These are phyloP conservation scores for Asterophora lycoperdoides DNA, from an alignment of 768 basidiomycete genomes.

Conservation along the genomic window DNA sequence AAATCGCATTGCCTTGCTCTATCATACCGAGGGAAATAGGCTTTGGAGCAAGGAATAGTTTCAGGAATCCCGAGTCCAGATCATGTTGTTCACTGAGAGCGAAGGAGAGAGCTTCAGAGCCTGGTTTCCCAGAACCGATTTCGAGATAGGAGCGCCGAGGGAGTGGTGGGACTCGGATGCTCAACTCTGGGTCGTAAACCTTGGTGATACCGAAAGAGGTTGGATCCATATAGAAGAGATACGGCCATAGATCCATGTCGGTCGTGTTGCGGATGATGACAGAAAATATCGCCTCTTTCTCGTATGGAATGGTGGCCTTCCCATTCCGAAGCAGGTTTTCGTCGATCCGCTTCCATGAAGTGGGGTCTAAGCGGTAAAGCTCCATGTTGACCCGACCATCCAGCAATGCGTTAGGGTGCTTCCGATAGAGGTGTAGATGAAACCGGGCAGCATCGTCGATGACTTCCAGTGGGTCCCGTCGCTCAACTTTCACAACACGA, in stretches of 20 bases:
- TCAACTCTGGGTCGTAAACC: conserved; percentile 48
- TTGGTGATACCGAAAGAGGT: conserved; percentile 49
- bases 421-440: conserved; percentile 52
- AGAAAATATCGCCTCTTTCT: conserved; percentile 40
- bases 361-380: conserved; percentile 45
- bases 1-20: conserved; percentile 23
- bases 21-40: conserved; percentile 46
- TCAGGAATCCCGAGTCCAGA: conserved; percentile 48
- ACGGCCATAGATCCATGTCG: conserved; percentile 55
- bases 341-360: conserved; percentile 39
- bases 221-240: conserved; percentile 58
- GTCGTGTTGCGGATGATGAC: conserved; percentile 49
- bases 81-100: conserved; percentile 32
- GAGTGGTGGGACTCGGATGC: conserved; percentile 37
- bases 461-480: conserved; percentile 31
- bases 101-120: conserved; percentile 46
- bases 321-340: conserved; percentile 45
- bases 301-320: conserved; percentile 42
- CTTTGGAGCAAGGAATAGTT: conserved; percentile 51
- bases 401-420: conserved; percentile 44
- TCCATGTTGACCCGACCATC: conserved; percentile 48
- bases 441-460: conserved; percentile 57
- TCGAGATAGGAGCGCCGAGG: conserved; percentile 34
- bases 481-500: conserved; percentile 34
- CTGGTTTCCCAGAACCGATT: conserved; percentile 39